Evolutionary conservation across 2,329 filamentous ascomycete species (phyloP).

Genomic region (Anisogramma anomala): DNA sequence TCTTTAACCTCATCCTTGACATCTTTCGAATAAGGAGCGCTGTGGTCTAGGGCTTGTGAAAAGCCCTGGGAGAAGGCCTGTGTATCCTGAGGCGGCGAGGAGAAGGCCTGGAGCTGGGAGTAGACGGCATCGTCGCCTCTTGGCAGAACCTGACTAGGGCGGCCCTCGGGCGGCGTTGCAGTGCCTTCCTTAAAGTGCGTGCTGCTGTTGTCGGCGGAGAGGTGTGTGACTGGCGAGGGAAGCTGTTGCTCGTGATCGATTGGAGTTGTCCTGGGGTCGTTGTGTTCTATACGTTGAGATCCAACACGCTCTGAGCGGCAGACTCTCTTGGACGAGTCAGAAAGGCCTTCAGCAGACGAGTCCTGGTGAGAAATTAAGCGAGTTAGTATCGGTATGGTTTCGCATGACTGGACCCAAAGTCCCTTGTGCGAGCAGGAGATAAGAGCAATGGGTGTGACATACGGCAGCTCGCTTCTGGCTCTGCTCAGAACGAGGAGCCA

Average conservation of each 20-base stretch:
- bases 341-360: conserved; percentile 51
- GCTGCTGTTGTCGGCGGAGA: conserved; percentile 43
- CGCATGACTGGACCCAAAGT: neutral
- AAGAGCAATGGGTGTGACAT: conserved; percentile 14
- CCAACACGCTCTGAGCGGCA: conserved; percentile 65
- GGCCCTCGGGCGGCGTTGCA: conserved; percentile 54
- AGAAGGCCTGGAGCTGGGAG: conserved; percentile 31
- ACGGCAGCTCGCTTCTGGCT: conserved; percentile 22
- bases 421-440: too few relatives aligned
- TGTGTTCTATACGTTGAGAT: conserved; percentile 27
- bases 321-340: conserved; percentile 63
- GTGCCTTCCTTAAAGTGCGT: conserved; percentile 58
- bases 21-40: conserved; percentile 62
- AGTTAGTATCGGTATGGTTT: conserved; percentile 17
- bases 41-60: conserved; percentile 61
- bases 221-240: conserved; percentile 68
- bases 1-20: conserved; percentile 73
- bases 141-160: conserved; percentile 42
- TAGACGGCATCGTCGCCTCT: conserved; percentile 32
- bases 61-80: conserved; percentile 51
- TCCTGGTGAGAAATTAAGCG: conserved; percentile 34
- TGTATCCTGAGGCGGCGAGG: conserved; percentile 55
- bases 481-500: conserved; percentile 19
- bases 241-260: conserved; percentile 55
- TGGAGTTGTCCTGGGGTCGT: conserved; percentile 43